A percentile compares a stretch with the other conserved stretches of the same genome.
Conservation (phyloP, 2,329 filamentous ascomycete genomes). For the Pyrenochaeta sp. region DNA sequence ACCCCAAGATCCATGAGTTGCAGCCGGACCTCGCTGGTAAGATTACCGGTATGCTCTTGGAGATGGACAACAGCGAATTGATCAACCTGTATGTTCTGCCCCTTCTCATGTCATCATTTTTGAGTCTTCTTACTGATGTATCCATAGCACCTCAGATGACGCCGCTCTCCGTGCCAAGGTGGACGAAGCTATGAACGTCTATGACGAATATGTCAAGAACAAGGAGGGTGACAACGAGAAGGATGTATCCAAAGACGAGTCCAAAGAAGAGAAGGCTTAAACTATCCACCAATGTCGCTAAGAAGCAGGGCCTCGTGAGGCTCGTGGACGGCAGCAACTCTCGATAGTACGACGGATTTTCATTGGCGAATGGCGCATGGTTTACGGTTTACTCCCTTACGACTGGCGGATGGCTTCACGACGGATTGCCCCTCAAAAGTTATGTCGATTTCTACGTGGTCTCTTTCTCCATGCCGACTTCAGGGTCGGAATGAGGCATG, state of each 20-base stretch:
- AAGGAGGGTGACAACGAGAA: conserved; percentile 60
- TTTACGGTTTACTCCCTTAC: conserved; percentile 35
- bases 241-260: conserved; percentile 50
- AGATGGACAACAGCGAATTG: conserved; percentile 98
- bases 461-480: conserved; percentile 19
- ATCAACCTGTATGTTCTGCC: conserved; percentile 83
- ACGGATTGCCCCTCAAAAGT: conserved; percentile 47
- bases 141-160: conserved; percentile 86
- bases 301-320: conserved; percentile 38
- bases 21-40: conserved; percentile 97
- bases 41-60: conserved; percentile 99
- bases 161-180: conserved; percentile 91
- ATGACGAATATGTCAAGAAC: conserved; percentile 97
- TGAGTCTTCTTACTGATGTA: conserved; percentile 36
- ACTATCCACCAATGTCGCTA: conserved; percentile 37
- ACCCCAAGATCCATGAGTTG: conserved; percentile 96
- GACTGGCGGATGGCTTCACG: conserved; percentile 42
- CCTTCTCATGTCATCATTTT: neutral
- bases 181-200: conserved; percentile 94
- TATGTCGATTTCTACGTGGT: conserved; percentile 36
- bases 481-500: conserved; percentile 16
- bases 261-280: conserved; percentile 58
- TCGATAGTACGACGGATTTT: conserved; percentile 38
- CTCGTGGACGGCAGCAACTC: conserved; percentile 32
- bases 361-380: conserved; percentile 48